Base-by-base conservation (phyloP, 768 basidiomycete genomes). In the Calvatia gigantea region DNA sequence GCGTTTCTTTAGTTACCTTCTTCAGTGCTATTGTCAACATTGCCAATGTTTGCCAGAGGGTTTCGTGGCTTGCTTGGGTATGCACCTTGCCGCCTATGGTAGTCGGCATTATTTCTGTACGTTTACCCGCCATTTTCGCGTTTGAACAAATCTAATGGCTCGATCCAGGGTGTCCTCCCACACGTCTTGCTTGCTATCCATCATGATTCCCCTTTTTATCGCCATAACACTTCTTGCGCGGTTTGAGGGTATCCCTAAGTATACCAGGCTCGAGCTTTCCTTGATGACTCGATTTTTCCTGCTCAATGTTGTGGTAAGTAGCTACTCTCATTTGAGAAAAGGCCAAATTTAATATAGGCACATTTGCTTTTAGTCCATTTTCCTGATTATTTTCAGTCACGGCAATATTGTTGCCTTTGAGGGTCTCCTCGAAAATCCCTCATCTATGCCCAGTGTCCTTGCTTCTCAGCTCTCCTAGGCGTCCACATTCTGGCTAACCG, bases 201-300 rank as follows among this genome's bases (percentile, higher is more conserved):
- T 99, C 51, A 94, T 94, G 86, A 83, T 94, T 84, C 75, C 98
- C 6, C 76, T 99, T 1, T 83, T 79, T 0, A 89, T 94, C 64
- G 62, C 98, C 14, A 69, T 98, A 56, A 80, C 95, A 33, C 72
- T 91, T 21, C 73, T 98, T 27, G 91, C 85, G 11, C 76, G 82
- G 17, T 87, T 97, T 51, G 92, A 98, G 71, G 97, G 97, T 17
- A 91, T 94, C 17, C 94, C 96, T 0, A 86, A 89, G 61, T 78
- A 79, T 31, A 90, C 86, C 0, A 86, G 84, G 1, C 71, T 98
- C 38, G 96, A 99, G 62, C 79, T 97, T 3, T 90, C 87, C 49
- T 70, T 99, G 65, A 97, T 98, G 95, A 86, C 84, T 1, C 78
- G 97, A 19, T 98, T 79, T 73, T 96, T 96, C 74, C 74, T 92